Evolutionary conservation across 108 stramenopile genomes (phyloP), one percentile per base, ranked within the genome.

Genomic region (Asterionellopsis glacialis): DNA sequence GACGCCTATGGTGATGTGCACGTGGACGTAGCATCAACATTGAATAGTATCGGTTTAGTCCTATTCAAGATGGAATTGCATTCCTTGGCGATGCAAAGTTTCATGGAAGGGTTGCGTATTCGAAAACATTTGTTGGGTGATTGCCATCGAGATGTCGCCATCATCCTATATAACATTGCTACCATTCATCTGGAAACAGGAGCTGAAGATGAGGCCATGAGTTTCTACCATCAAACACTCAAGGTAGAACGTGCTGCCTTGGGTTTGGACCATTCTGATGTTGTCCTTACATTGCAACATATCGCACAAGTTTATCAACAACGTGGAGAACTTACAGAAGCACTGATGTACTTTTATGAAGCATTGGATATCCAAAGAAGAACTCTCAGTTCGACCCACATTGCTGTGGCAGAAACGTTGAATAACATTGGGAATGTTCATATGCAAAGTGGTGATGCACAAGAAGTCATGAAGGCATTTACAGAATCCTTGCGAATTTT

Each of bases 231-330:
- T 21, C 81, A 82, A 55, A 76, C 85, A 14, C 63, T 86, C 25
- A 27, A 71, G 51, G 75, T 83, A 0, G 80, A 83, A 56, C 57
- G 63, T 21, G 64, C 70, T 18, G 67, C 74, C 12, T 57, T 83
- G 15, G 82, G 84, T 26, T 39, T 69, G 42, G 73, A 81, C 51
- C 73, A 81, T 43, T 55, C 59, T 19, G 87, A 88, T 67, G 87
- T 82, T 11, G 73, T 67, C 14, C 40, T 82, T 18, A 85, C 81
- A 18, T 21, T 85, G 49, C 72, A 75, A 55, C 83, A 81, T 55
- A 64, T 81, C 38, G 83, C 75, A 51, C 80, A 79, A 63, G 76
- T 81, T 10, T 65, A 79, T 55, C 83, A 81, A 40, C 72, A 79
- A 55, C 67, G 74, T 26, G 83, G 83, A 16, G 74, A 79, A 48